Conservation (phyloP, 495 filamentous ascomycete genomes). For the Pyrenula aspistea region DNA sequence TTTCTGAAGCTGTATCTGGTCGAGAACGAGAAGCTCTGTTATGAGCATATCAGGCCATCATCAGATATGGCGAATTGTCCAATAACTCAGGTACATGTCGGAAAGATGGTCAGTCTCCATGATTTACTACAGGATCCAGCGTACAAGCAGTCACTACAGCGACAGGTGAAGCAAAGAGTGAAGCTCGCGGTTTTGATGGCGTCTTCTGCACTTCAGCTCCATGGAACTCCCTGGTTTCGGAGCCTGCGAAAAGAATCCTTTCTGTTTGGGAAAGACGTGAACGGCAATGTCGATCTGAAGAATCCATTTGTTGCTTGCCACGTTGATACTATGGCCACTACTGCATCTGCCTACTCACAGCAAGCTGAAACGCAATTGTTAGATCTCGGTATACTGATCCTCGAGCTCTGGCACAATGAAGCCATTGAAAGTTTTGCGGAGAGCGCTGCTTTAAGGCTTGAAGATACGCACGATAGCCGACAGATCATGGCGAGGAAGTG, state of each 20-base stretch:
- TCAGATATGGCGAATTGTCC: not conserved
- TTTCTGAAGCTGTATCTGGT: not conserved
- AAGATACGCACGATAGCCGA: not conserved
- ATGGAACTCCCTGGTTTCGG: not conserved
- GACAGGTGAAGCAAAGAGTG: not conserved
- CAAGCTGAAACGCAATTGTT: not conserved
- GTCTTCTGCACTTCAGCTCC: not conserved
- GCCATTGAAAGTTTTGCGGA: not conserved
- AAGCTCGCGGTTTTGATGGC: not conserved
- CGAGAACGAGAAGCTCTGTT: not conserved
- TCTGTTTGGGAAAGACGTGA: not conserved
- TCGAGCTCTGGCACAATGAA: not conserved
- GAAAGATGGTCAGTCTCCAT: not conserved
- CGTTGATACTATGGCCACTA: not conserved
- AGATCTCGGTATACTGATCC: not conserved
- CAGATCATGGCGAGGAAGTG: not conserved
- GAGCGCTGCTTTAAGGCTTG: not conserved
- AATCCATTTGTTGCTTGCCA: not conserved
- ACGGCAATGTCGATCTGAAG: not conserved
- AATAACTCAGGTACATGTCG: not conserved
- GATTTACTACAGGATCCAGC: not conserved
- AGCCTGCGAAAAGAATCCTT: not conserved
- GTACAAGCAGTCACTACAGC: not conserved
- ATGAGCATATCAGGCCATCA: not conserved
- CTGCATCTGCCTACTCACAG: not conserved